Conservation (phyloP, 1,139 yeast species). For the Martiniozyma asiatica region DNA sequence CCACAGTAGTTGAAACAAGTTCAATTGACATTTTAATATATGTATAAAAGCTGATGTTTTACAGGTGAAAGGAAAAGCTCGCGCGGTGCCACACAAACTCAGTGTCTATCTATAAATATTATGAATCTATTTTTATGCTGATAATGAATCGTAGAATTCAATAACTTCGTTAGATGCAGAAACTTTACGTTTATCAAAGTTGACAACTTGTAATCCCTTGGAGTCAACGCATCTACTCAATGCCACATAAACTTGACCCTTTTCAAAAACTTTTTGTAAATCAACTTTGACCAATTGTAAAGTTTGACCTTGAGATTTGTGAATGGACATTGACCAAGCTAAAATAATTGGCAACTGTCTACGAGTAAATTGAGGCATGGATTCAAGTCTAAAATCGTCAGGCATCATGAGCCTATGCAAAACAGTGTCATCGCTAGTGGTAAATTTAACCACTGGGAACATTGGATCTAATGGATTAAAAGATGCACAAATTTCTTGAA, state of each 20-base stretch:
- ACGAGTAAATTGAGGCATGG: no score
- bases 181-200: slow-evolving; percentile 49
- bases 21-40: slow-evolving; percentile 15
- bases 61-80: no score
- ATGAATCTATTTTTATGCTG: no score
- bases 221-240: slow-evolving; percentile 74
- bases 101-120: no score
- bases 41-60: no score
- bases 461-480: slow-evolving; percentile 8
- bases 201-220: slow-evolving; percentile 65
- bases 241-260: slow-evolving; percentile 94
- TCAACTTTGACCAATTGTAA: slow-evolving; percentile 74
- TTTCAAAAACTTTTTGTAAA: slow-evolving; percentile 65
- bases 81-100: no score
- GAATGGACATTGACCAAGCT: slow-evolving; percentile 94
- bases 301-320: slow-evolving; percentile 95
- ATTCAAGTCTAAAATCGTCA: no score
- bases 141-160: slow-evolving; percentile 3
- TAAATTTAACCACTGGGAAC: slow-evolving; percentile 46
- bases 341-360: slow-evolving; percentile 72
- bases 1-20: slow-evolving; percentile 37
- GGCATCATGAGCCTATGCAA: no score
- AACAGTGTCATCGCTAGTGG: slow-evolving; percentile 23
- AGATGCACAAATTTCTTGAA: slow-evolving; percentile 6
- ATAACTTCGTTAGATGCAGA: slow-evolving; percentile 5